Base-by-base conservation (phyloP, 2,329 filamentous ascomycete species). In the Metarhizium guizhouense region DNA sequence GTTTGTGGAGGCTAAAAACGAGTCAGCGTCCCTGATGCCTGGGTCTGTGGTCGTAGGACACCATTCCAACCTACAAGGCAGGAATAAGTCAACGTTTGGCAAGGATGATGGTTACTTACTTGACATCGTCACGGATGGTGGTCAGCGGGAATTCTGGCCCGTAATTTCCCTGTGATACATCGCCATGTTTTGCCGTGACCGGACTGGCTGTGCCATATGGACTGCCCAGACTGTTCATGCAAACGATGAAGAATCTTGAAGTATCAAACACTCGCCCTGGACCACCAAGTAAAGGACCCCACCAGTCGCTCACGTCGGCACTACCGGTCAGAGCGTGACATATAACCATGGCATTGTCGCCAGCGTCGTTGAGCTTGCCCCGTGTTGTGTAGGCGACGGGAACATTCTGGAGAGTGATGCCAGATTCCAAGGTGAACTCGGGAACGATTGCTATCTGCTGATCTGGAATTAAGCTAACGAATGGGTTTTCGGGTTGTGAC, bases 101-200 rank as follows among this genome's bases (percentile, higher is more conserved):
- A 11, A 7, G 10, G 32, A 11, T 34, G 32, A 11, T 34, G 14
- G 8, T 40, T 10, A 70, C 87, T 75, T 74, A 94, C 88, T 88
- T 91, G 54, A 97, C 93, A 74, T 99, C 94, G 68, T 99, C 94
- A 61, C 93, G 81, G 60, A 99, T 90, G 0, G 94, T 97, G 1
- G 94, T 96, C 60, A 99, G 75, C 50, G 94, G 94, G 63, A 99
- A 99, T 67, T 99, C 94, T 1, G 94, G 94, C 0, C 94, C 94
- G 67, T 99, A 99, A 63, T 82, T 82, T 18, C 83, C 91, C 59
- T 88, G 84, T 53, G 76, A 76, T 16, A 80, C 74, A 63, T 95
- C 83, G 14, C 91, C 91, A 66, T 96, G 86, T 70, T 90, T 95
- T 63, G 85, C 86, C 2, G 94, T 99, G 54, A 93, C 88, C 1